phyloP scores from a whole-genome alignment of 306 rosid genomes.

The Ziziphus jujuba region DNA sequence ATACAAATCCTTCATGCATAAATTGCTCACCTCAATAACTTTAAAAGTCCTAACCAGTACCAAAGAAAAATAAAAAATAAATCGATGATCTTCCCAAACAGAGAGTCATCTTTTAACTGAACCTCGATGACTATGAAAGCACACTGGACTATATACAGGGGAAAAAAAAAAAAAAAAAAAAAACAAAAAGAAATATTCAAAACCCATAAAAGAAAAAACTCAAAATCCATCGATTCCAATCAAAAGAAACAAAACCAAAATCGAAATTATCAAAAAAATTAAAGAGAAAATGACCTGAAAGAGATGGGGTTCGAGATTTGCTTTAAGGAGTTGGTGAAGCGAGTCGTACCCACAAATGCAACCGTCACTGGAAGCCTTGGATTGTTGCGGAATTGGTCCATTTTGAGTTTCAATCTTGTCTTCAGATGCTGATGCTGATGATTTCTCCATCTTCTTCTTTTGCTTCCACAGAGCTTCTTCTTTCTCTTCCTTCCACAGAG shows the following conservation, averaged over 20 bases:
- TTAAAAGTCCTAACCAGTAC: too few relatives aligned
- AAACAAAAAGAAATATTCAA: not conserved
- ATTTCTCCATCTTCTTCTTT: conserved; percentile 40
- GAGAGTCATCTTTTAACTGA: too few relatives aligned
- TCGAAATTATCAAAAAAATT: not conserved
- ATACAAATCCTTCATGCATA: too few relatives aligned
- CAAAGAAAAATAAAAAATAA: too few relatives aligned
- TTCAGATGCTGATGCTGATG: not conserved
- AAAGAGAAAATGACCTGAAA: conserved; percentile 46
- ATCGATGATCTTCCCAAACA: too few relatives aligned
- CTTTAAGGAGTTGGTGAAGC: conserved; percentile 66
- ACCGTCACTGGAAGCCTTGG: conserved; percentile 32
- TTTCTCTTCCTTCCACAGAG: too few relatives aligned
- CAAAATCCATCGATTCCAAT: not conserved
- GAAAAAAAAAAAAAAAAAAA: too few relatives aligned
- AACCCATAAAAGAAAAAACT: not conserved
- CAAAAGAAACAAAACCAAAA: not conserved
- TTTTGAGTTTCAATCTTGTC: conserved; percentile 4
- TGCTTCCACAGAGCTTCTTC: not conserved
- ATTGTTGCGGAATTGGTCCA: conserved; percentile 26
- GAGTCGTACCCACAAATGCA: conserved; percentile 75
- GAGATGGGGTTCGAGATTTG: conserved; percentile 69
- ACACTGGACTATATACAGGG: not conserved
- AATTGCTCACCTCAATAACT: too few relatives aligned
- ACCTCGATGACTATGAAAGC: conserved; percentile 12